A percentile compares a stretch with the other conserved stretches of the same genome.
Conservation (phyloP, 2,329 filamentous ascomycete species). For the Fusarium mexicanum region DNA sequence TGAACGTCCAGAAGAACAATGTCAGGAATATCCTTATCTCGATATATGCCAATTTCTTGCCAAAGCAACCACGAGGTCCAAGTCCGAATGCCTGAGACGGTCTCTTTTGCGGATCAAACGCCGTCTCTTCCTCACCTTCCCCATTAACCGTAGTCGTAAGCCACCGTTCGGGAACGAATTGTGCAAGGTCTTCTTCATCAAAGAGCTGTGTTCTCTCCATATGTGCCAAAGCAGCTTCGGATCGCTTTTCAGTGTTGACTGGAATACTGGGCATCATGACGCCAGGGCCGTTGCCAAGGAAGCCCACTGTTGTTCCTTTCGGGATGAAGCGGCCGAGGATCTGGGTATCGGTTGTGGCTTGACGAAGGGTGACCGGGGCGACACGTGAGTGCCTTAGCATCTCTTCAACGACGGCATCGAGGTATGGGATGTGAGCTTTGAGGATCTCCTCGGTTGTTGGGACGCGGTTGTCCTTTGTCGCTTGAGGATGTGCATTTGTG, state of each 20-base stretch:
- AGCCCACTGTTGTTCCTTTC: conserved; percentile 46
- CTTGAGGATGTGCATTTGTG: conserved; percentile 26
- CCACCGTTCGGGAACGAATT: conserved; percentile 52
- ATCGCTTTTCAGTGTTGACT: conserved; percentile 21
- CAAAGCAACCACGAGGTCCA: conserved; percentile 33
- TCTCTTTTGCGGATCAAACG: conserved; percentile 24
- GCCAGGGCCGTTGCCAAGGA: conserved; percentile 42
- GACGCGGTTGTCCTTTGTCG: conserved; percentile 22
- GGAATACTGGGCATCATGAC: conserved; percentile 35
- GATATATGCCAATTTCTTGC: conserved; percentile 29
- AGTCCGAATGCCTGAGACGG: conserved; percentile 32
- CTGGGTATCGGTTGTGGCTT: conserved; percentile 45
- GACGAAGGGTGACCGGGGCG: conserved; percentile 41
- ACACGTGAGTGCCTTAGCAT: conserved; percentile 44
- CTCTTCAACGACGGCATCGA: conserved; percentile 53
- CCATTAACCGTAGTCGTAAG: conserved; percentile 27
- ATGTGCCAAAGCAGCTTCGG: not conserved
- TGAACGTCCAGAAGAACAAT: conserved; percentile 15
- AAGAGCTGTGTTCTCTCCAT: conserved; percentile 10
- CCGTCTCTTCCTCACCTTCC: not conserved
- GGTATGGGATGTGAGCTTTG: conserved; percentile 44
- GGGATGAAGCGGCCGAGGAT: conserved; percentile 48
- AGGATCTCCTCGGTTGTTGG: conserved; percentile 45
- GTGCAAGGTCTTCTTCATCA: conserved; percentile 38
- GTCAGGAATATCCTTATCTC: conserved; percentile 24